These are phyloP conservation scores for Aspergillus ellipticus DNA, from an alignment of 495 filamentous ascomycete genomes.

Conservation along the genomic window DNA sequence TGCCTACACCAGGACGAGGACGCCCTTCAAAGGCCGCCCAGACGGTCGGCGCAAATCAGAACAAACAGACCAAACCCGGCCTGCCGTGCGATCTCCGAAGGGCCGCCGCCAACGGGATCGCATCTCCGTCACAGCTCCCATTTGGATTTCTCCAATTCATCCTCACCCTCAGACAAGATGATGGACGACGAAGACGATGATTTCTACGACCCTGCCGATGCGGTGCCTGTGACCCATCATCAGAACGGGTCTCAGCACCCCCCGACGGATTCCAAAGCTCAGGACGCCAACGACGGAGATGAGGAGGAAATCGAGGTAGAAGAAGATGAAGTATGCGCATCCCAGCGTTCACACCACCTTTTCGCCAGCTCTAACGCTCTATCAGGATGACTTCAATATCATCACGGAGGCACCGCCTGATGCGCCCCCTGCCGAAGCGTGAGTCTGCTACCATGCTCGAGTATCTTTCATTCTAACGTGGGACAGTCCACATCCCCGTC, in stretches of 20 bases:
- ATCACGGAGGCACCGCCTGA: slow-evolving; percentile 83
- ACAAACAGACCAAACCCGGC: slow-evolving; percentile 43
- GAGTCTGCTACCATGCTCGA: slow-evolving; percentile 10
- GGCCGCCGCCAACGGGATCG: slow-evolving; percentile 13
- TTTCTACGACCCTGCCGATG: slow-evolving; percentile 50
- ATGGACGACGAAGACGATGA: slow-evolving; percentile 55
- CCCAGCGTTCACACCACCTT: slow-evolving; percentile 13
- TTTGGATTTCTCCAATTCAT: slow-evolving; percentile 16
- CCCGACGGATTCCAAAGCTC: slow-evolving; percentile 38
- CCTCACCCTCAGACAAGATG: slow-evolving; percentile 15
- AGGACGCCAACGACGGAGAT: slow-evolving; percentile 54
- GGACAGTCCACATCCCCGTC: slow-evolving; percentile 37
- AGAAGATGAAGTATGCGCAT: slow-evolving; percentile 57
- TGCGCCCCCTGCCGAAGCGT: slow-evolving; percentile 63
- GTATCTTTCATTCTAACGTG: slow-evolving; percentile 8
- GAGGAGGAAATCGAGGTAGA: slow-evolving; percentile 74
- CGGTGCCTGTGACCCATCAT: slow-evolving; percentile 28
- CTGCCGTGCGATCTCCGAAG: slow-evolving; percentile 15
- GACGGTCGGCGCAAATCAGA: background rate
- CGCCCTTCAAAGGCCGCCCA: background rate
- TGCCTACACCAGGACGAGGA: background rate
- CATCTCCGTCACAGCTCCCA: slow-evolving; percentile 17
- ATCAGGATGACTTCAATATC: slow-evolving; percentile 81
- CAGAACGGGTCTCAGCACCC: slow-evolving; percentile 24
- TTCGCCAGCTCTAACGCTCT: slow-evolving; percentile 14